These are phyloP conservation scores for Silene uniflora DNA, from an alignment of 148 eudicot species.

Conservation along the genomic window DNA sequence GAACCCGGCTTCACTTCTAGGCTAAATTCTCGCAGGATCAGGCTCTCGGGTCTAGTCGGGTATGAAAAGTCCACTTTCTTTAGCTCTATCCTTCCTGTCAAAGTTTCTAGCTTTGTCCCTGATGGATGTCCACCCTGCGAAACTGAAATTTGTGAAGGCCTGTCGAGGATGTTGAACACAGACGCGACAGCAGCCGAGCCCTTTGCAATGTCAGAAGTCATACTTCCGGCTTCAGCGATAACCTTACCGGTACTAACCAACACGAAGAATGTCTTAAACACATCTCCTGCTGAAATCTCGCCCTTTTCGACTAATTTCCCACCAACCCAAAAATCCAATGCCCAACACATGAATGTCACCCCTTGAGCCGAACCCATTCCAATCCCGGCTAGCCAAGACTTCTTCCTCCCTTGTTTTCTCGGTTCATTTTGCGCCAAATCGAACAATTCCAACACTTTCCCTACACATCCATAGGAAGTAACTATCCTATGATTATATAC, in stretches of 20 bases:
- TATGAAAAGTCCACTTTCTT: slow-evolving; percentile 71
- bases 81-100: slow-evolving; percentile 63
- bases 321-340: slow-evolving; percentile 92
- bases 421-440: slow-evolving; percentile 83
- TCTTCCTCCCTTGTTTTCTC: slow-evolving; percentile 62
- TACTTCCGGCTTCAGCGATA: slow-evolving; percentile 98
- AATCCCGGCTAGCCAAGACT: slow-evolving; percentile 78
- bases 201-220: slow-evolving; percentile 90
- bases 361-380: slow-evolving; percentile 91
- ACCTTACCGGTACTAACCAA: slow-evolving; percentile 92
- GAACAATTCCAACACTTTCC: slow-evolving; percentile 61
- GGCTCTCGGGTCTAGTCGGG: slow-evolving; percentile 53
- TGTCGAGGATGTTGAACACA: slow-evolving; percentile 68
- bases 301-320: slow-evolving; percentile 67
- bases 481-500: slow-evolving; percentile 83
- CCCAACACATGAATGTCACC: slow-evolving; percentile 84
- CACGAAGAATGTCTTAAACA: slow-evolving; percentile 84
- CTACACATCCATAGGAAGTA: slow-evolving; percentile 61
- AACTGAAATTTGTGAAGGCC: slow-evolving; percentile 47
- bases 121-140: slow-evolving; percentile 34
- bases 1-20: slow-evolving; percentile 72
- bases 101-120: slow-evolving; percentile 36
- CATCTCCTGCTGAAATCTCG: slow-evolving; percentile 83
- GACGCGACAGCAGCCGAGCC: slow-evolving; percentile 81
- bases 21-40: slow-evolving; percentile 47